These are phyloP conservation scores for Suillus weaverae DNA, from an alignment of 768 basidiomycete species.

Conservation along the genomic window DNA sequence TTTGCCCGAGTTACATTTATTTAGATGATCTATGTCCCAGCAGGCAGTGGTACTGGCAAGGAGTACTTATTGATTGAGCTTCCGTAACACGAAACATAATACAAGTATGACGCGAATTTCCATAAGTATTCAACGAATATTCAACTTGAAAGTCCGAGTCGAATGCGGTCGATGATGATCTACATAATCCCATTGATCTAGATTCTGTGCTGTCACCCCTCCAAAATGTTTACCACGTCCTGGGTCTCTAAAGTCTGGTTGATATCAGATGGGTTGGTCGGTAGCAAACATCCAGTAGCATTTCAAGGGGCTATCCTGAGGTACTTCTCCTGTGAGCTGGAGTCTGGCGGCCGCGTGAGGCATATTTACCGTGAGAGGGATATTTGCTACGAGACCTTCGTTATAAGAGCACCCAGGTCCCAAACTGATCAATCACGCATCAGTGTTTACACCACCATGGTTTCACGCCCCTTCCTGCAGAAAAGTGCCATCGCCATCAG, in stretches of 20 bases:
- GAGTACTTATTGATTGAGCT: too few species aligned
- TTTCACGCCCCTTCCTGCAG: conserved; percentile 36
- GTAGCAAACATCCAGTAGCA: not conserved
- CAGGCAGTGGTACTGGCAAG: too few species aligned
- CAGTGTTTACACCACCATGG: not conserved
- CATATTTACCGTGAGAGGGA: not conserved
- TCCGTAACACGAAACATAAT: too few species aligned
- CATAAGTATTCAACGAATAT: too few species aligned
- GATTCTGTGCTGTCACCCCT: too few species aligned
- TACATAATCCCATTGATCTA: too few species aligned
- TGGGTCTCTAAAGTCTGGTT: not conserved
- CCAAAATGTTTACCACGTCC: not conserved
- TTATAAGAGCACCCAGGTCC: not conserved
- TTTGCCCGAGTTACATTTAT: conserved; percentile 75
- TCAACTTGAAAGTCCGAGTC: too few species aligned
- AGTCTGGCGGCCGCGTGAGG: not conserved
- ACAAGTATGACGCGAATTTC: too few species aligned
- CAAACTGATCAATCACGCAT: not conserved
- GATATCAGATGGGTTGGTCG: not conserved
- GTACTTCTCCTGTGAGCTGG: not conserved
- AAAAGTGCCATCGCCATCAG: conserved; percentile 41
- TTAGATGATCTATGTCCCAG: too few species aligned
- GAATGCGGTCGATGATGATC: too few species aligned
- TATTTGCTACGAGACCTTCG: not conserved
- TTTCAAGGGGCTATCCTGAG: not conserved